phyloP scores from a whole-genome alignment of 1,284 basidiomycete genomes.

The Ganoderma lucidum region DNA sequence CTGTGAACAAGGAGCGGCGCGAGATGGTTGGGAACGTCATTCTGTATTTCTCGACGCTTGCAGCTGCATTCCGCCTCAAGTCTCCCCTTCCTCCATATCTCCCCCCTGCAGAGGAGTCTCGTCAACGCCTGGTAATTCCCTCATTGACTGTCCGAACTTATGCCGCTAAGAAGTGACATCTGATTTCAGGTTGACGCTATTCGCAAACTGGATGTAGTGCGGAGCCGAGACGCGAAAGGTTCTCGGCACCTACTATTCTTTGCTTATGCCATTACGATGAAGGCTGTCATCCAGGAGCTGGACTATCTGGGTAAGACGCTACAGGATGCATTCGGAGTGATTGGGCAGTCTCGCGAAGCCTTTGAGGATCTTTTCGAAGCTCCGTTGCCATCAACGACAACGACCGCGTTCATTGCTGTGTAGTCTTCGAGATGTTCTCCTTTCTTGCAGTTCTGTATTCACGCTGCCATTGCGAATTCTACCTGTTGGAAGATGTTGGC shows the following conservation, averaged over 20 bases:
- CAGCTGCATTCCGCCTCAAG: conserved; percentile 88
- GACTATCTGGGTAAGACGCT: conserved; percentile 80
- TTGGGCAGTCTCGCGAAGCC: conserved; percentile 61
- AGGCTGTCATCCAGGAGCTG: conserved; percentile 88
- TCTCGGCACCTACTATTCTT: conserved; percentile 92
- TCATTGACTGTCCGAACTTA: not conserved
- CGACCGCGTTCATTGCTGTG: not conserved
- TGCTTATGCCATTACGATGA: conserved; percentile 93
- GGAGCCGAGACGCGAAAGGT: conserved; percentile 73
- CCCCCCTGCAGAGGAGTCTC: conserved; percentile 88
- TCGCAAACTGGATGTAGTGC: conserved; percentile 85
- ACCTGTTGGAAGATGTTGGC: not conserved
- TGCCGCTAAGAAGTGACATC: not conserved
- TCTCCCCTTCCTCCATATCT: conserved; percentile 94
- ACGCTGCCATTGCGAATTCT: not conserved
- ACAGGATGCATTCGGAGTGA: conserved; percentile 90
- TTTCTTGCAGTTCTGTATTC: not conserved
- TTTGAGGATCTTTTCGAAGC: conserved; percentile 46
- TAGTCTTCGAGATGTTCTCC: not conserved
- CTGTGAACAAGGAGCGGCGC: conserved; percentile 85
- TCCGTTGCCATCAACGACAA: conserved; percentile 1
- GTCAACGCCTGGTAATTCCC: conserved; percentile 73
- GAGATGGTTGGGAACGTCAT: conserved; percentile 97
- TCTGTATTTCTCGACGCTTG: conserved; percentile 89
- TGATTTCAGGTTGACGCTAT: conserved; percentile 77